Conservation (phyloP, 2,329 filamentous ascomycete genomes). For the Berkeleyomyces rouxiae region DNA sequence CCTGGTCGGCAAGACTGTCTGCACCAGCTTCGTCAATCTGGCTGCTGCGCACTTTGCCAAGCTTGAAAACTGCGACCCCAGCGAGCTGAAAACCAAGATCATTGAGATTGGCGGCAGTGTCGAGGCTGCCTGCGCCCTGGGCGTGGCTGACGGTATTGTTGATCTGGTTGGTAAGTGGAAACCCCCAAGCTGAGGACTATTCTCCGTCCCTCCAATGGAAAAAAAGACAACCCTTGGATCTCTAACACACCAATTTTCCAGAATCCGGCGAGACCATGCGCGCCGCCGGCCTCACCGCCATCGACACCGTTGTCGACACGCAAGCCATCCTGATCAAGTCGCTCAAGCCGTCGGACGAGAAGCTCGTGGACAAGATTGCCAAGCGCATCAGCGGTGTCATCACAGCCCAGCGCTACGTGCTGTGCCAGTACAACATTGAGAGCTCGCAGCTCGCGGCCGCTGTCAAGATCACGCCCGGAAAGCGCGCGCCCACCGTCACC, state of each 20-base stretch:
- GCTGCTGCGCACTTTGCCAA: slow-evolving; percentile 68
- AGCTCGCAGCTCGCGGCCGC: slow-evolving; percentile 50
- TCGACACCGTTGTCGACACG: slow-evolving; percentile 80
- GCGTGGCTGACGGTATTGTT: slow-evolving; percentile 91
- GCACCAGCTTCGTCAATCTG: slow-evolving; percentile 84
- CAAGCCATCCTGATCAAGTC: slow-evolving; percentile 88
- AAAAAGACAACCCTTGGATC: neutral
- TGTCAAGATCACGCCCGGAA: slow-evolving; percentile 72
- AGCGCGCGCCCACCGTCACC: slow-evolving; percentile 85
- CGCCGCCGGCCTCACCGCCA: slow-evolving; percentile 81
- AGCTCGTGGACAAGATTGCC: slow-evolving; percentile 68
- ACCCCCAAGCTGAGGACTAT: no score
- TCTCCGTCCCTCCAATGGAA: no score
- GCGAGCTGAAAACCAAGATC: slow-evolving; percentile 53
- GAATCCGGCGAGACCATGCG: slow-evolving; percentile 98
- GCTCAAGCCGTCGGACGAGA: slow-evolving; percentile 60
- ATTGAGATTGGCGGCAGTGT: slow-evolving; percentile 93
- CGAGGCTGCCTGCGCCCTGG: slow-evolving; percentile 87
- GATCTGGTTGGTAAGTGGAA: slow-evolving; percentile 71
- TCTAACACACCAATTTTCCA: slow-evolving; percentile 21
- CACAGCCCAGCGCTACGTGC: slow-evolving; percentile 79
- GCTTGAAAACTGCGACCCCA: slow-evolving; percentile 41
- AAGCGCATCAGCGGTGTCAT: slow-evolving; percentile 86
- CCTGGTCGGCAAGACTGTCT: slow-evolving; percentile 80
- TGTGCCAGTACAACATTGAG: slow-evolving; percentile 92